Base-by-base conservation (phyloP, 2,329 filamentous ascomycete species). In the Colletotrichum spinosum region DNA sequence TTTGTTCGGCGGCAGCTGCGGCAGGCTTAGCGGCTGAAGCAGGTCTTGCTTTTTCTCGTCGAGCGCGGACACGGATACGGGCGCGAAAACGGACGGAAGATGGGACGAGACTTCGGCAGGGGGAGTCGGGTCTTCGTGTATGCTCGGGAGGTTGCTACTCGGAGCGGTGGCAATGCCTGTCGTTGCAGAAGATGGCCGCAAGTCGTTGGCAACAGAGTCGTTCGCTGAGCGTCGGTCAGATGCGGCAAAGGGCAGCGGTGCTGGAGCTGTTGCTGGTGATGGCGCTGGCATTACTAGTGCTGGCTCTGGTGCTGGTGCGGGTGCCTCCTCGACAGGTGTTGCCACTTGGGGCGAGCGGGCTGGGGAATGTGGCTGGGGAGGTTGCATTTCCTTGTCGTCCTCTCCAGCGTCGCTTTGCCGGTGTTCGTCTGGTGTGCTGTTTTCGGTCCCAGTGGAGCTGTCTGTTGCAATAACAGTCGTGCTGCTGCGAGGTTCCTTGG, bases 151-250 rank as follows among this genome's bases (percentile, higher is more conserved):
- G n/a, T 46, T 60, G 42, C 46, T 64, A 37, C n/a, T 49, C 39
- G 55, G 34, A 33, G 64, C 45, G 45, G 60, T 44, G 17, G 64
- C 55, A 41, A 60, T 65, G 54, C 67, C 69, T 51, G 74, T 69
- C 60, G 51, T 34, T n/a, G 57, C 74, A 52, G 70, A 68, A 61
- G 70, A 63, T 38, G 67, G 46, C 42, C 60, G 78, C 69, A 74
- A 78, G 79, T 80, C 78, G 64, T 72, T 79, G 59, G 72, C 76
- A 38, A 62, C 65, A 65, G 53, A 59, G 68, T 67, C 65, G 63
- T 65, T 71, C 68, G 69, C 37, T 35, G 56, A 58, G 69, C 67
- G 64, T 65, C 56, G 55, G 65, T 70, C 56, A 51, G 57, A 48
- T 48, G 54, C 49, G 55, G 55, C 52, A 50, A 68, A 58, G 59